phyloP scores from a whole-genome alignment of 2,329 filamentous ascomycete genomes.

The Chaetomiaceae sp. region DNA sequence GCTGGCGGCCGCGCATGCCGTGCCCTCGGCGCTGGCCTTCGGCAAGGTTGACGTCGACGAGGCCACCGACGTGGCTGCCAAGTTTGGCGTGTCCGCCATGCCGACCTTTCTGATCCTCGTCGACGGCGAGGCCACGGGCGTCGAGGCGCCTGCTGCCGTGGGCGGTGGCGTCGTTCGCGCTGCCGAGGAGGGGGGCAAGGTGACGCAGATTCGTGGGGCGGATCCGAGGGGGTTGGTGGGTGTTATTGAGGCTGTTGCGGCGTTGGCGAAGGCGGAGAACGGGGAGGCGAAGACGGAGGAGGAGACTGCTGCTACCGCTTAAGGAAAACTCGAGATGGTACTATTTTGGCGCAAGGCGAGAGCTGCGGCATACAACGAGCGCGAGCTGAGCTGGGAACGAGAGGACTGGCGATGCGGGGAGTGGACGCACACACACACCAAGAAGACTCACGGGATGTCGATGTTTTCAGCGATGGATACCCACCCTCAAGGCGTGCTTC shows the following conservation, averaged over 20 bases:
- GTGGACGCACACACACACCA: too few relatives aligned
- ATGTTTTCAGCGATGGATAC: too few relatives aligned
- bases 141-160: conserved; percentile 29
- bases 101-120: conserved; percentile 54
- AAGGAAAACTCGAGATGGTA: too few relatives aligned
- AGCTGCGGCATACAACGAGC: too few relatives aligned
- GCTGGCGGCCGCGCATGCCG: conserved; percentile 37
- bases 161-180: conserved; percentile 1
- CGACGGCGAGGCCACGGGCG: conserved; percentile 37
- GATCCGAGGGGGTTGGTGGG: conserved; percentile 26
- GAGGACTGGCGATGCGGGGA: too few relatives aligned
- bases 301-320: too few relatives aligned
- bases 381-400: too few relatives aligned
- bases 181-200: conserved; percentile 8
- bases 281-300: neutral
- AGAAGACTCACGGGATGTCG: too few relatives aligned
- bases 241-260: conserved; percentile 20
- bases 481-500: too few relatives aligned
- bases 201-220: conserved; percentile 33
- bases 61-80: conserved; percentile 42
- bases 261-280: conserved; percentile 18
- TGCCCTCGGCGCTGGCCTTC: conserved; percentile 41
- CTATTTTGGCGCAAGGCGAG: too few relatives aligned
- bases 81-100: conserved; percentile 48
- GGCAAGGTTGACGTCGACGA: conserved; percentile 54